phyloP scores from a whole-genome alignment of 2,329 filamentous ascomycete genomes.

The Botrytis byssoidea region DNA sequence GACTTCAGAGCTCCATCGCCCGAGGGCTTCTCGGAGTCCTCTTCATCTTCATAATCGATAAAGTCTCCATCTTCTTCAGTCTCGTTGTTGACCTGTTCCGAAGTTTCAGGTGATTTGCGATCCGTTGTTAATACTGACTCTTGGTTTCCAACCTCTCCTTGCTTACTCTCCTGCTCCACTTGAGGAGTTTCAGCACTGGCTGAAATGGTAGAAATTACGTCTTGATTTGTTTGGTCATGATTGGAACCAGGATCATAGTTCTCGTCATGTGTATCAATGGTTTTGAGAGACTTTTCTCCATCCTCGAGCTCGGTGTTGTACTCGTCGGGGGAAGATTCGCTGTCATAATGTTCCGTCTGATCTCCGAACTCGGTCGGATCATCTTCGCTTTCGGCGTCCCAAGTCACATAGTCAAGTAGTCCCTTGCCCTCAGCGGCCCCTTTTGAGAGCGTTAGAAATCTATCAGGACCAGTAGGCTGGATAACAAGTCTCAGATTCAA shows the following conservation, averaged over 20 bases:
- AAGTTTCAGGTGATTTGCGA: background rate
- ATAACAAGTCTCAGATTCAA: constrained; percentile 57
- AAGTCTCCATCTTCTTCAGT: constrained; percentile 42
- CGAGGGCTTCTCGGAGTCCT: constrained; percentile 34
- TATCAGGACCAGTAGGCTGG: constrained; percentile 52
- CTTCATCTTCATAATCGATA: constrained; percentile 51
- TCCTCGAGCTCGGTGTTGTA: background rate
- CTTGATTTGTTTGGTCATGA: background rate
- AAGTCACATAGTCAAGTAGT: constrained; percentile 33
- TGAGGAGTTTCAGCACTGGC: constrained; percentile 11
- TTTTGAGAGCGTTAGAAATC: constrained; percentile 51
- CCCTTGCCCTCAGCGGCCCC: constrained; percentile 57
- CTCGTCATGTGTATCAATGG: background rate
- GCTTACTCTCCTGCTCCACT: constrained; percentile 6
- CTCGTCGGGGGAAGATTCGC: constrained; percentile 8
- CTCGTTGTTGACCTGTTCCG: constrained; percentile 3
- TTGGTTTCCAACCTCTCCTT: constrained; percentile 10
- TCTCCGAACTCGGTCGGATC: constrained; percentile 27
- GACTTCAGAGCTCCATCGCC: constrained; percentile 17
- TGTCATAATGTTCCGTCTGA: constrained; percentile 12
- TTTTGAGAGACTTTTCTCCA: background rate
- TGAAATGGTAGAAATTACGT: background rate
- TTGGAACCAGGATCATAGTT: background rate
- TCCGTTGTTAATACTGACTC: constrained; percentile 7
- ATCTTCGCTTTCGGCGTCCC: constrained; percentile 32